Evolutionary conservation across 805 yeast genomes (phyloP).

Genomic region (Starmerella potacharoeniae): DNA sequence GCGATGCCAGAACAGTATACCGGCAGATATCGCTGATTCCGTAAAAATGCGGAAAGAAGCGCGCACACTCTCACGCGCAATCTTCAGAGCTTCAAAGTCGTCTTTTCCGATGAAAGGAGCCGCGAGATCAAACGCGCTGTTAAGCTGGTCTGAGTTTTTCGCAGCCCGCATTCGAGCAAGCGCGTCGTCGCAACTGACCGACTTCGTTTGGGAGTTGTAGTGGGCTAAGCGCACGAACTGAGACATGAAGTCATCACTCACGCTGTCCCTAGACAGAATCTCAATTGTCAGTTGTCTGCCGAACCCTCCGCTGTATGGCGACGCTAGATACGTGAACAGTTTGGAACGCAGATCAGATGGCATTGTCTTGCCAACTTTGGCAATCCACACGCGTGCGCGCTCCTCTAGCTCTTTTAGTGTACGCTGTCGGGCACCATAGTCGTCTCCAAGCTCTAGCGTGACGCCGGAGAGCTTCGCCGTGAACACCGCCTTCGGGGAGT

Average conservation of each 20-base stretch:
- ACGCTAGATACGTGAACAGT: conserved; percentile 58
- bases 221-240: conserved; percentile 13
- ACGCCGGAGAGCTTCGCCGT: conserved; percentile 37
- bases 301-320: conserved; percentile 31
- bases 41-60: conserved; percentile 64
- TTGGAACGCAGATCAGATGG: conserved; percentile 67
- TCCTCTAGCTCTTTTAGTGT: conserved; percentile 51
- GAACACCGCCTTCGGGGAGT: conserved; percentile 71
- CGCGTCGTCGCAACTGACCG: neutral
- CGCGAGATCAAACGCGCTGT: conserved; percentile 4
- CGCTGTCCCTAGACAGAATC: conserved; percentile 39
- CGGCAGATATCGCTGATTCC: conserved; percentile 46
- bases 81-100: conserved; percentile 4
- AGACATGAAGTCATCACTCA: conserved; percentile 25
- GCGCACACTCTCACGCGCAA: conserved; percentile 24
- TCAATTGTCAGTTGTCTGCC: conserved; percentile 89
- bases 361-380: conserved; percentile 43
- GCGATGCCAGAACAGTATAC: conserved; percentile 71
- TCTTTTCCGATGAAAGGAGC: conserved; percentile 5
- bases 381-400: conserved; percentile 59
- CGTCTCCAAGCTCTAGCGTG: conserved; percentile 54
- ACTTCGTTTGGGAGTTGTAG: neutral
- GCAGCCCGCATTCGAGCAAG: conserved; percentile 1
- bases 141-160: neutral
- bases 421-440: conserved; percentile 59